A percentile compares a stretch with the other conserved stretches of the same genome.
These are phyloP conservation scores for Marchantia polymorpha DNA, from an alignment of 225 moss, liverwort and hornwort genomes.

Conservation along the genomic window DNA sequence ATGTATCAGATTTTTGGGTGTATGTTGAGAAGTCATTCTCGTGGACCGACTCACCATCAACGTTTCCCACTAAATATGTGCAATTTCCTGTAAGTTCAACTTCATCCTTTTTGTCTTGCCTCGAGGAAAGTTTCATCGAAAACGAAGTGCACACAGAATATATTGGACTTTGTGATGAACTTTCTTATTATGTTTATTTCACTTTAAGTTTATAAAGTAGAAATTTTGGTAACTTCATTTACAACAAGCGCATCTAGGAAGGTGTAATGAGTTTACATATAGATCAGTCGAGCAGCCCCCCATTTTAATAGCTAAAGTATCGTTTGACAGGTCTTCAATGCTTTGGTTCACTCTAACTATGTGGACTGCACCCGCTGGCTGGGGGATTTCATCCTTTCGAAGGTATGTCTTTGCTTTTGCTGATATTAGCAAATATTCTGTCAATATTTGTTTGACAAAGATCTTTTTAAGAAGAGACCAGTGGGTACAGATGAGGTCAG, in stretches of 20 bases:
- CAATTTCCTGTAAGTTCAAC: constrained; percentile 68
- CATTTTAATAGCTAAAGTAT: background rate
- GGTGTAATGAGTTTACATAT: too few species aligned
- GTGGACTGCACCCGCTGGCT: constrained; percentile 99
- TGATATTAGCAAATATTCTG: background rate
- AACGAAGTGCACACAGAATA: background rate
- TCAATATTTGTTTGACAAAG: too few species aligned
- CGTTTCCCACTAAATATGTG: constrained; percentile 94
- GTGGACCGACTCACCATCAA: constrained; percentile 83
- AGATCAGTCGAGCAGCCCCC: too few species aligned
- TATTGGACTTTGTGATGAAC: background rate
- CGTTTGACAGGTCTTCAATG: constrained; percentile 68
- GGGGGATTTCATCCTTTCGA: constrained; percentile 89
- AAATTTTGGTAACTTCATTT: background rate
- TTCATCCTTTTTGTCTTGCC: background rate
- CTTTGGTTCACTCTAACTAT: constrained; percentile 85
- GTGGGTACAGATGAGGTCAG: too few species aligned
- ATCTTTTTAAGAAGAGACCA: too few species aligned
- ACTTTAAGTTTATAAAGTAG: background rate
- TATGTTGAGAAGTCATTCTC: constrained; percentile 89
- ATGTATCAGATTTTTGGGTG: constrained; percentile 72
- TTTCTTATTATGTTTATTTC: background rate
- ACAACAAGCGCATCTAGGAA: too few species aligned
- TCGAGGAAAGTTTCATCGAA: background rate
- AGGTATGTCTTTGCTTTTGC: constrained; percentile 34